phyloP scores from a whole-genome alignment of 2,329 filamentous ascomycete genomes.

The Colletotrichum melonis region DNA sequence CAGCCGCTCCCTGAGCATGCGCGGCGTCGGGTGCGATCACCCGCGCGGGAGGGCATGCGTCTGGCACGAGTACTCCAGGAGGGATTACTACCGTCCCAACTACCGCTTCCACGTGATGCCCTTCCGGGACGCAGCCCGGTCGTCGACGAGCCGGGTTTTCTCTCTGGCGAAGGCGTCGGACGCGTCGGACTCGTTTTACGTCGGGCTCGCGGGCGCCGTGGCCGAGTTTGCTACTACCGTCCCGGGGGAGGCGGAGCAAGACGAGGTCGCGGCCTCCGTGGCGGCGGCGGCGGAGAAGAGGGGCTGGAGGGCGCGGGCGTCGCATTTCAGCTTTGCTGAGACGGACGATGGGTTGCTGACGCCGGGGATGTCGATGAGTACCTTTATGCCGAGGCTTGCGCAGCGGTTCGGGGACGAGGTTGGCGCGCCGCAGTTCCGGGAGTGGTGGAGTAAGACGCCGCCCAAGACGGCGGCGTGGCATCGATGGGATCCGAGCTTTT shows the following conservation, averaged over 20 bases:
- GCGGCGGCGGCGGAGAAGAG: slow-evolving; percentile 27
- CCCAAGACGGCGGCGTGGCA: slow-evolving; percentile 30
- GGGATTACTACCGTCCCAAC: slow-evolving; percentile 61
- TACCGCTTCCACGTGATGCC: slow-evolving; percentile 55
- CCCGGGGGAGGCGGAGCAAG: neutral
- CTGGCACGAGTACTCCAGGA: slow-evolving; percentile 59
- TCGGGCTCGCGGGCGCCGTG: slow-evolving; percentile 60
- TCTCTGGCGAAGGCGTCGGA: slow-evolving; percentile 61
- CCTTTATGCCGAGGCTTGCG: slow-evolving; percentile 32
- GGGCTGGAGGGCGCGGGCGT: slow-evolving; percentile 22
- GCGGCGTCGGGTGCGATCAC: slow-evolving; percentile 48
- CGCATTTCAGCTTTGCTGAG: slow-evolving; percentile 40
- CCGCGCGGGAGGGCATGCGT: slow-evolving; percentile 48
- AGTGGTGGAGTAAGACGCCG: slow-evolving; percentile 15
- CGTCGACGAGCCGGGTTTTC: slow-evolving; percentile 50
- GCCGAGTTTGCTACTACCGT: slow-evolving; percentile 50
- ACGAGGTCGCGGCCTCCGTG: neutral
- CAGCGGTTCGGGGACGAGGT: slow-evolving; percentile 29
- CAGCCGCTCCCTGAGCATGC: slow-evolving; percentile 33
- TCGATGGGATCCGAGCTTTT: slow-evolving; percentile 30
- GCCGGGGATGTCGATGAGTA: slow-evolving; percentile 32
- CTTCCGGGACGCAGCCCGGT: slow-evolving; percentile 38
- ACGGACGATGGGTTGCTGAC: slow-evolving; percentile 41
- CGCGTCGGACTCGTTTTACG: slow-evolving; percentile 59
- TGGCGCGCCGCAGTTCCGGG: slow-evolving; percentile 17